These are phyloP conservation scores for Alternaria sp. DNA, from an alignment of 2,329 filamentous ascomycete species.

Conservation along the genomic window DNA sequence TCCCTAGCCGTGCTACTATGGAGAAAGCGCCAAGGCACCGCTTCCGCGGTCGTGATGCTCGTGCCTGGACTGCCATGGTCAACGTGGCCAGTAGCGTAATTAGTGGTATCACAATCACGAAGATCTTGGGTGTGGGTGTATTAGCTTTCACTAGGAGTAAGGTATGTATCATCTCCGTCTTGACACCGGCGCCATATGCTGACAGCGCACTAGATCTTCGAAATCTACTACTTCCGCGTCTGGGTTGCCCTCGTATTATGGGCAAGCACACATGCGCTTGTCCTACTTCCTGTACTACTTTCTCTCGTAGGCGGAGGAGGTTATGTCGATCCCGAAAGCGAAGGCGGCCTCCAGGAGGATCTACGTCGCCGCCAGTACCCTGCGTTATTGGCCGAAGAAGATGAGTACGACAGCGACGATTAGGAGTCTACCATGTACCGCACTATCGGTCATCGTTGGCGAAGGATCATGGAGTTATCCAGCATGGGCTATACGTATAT, in stretches of 20 bases:
- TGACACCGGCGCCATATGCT: neutral
- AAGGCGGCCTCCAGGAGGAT: conserved; percentile 90
- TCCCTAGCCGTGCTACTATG: conserved; percentile 83
- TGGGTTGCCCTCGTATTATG: conserved; percentile 93
- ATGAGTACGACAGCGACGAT: conserved; percentile 69
- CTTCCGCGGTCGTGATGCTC: conserved; percentile 82
- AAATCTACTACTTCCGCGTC: conserved; percentile 98
- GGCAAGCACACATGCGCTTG: conserved; percentile 84
- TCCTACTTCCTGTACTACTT: conserved; percentile 90
- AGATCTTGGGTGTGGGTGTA: conserved; percentile 89
- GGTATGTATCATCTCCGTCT: conserved; percentile 27
- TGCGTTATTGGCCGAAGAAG: conserved; percentile 74
- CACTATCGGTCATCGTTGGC: neutral
- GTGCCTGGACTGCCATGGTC: conserved; percentile 91
- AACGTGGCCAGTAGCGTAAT: conserved; percentile 96
- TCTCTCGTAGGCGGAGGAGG: conserved; percentile 84
- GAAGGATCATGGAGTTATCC: neutral
- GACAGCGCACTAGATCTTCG: conserved; percentile 73
- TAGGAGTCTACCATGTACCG: conserved; percentile 18
- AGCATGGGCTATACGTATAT: neutral
- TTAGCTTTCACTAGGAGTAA: conserved; percentile 95
- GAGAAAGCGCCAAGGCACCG: conserved; percentile 75
- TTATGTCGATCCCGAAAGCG: conserved; percentile 85
- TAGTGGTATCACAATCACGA: conserved; percentile 94
- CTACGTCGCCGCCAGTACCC: conserved; percentile 80